Conservation (phyloP, 2,329 filamentous ascomycete species). For the Pseudohalonectria lignicola region DNA sequence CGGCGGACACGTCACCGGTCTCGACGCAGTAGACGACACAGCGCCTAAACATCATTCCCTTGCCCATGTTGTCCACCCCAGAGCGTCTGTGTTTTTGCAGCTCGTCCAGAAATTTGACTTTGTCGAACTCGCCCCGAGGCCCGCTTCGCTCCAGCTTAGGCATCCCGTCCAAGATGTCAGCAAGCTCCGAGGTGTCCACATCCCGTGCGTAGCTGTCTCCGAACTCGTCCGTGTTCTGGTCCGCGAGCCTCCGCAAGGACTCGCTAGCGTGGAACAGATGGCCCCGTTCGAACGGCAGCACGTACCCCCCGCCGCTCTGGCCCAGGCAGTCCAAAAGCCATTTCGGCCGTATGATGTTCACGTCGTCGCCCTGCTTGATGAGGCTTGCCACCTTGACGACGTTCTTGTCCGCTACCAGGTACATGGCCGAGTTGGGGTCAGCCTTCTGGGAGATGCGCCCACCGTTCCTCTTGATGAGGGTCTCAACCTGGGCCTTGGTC, state of each 20-base stretch:
- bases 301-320: slow-evolving; percentile 39
- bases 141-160: too few species aligned
- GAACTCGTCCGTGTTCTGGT: slow-evolving; percentile 59
- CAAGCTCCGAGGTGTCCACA: slow-evolving; percentile 19
- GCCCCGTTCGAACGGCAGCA: slow-evolving; percentile 49
- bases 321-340: slow-evolving; percentile 81
- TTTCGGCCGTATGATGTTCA: slow-evolving; percentile 63
- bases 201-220: slow-evolving; percentile 78
- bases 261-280: slow-evolving; percentile 66
- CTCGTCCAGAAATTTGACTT: slow-evolving; percentile 35
- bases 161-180: slow-evolving; percentile 25
- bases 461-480: slow-evolving; percentile 72
- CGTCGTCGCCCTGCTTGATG: slow-evolving; percentile 53
- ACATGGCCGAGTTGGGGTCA: slow-evolving; percentile 46
- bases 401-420: slow-evolving; percentile 71
- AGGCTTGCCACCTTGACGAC: slow-evolving; percentile 75
- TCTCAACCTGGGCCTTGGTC: slow-evolving; percentile 68
- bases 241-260: slow-evolving; percentile 39
- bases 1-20: slow-evolving; percentile 7
- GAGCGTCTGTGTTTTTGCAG: slow-evolving; percentile 46
- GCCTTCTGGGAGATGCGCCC: slow-evolving; percentile 70
- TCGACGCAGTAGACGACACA: slow-evolving; percentile 29
- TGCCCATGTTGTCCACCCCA: slow-evolving; percentile 28
- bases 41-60: slow-evolving; percentile 40
- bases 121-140: slow-evolving; percentile 26